Conservation (phyloP, 805 yeast species). For the Myxozyma kluyveri region DNA sequence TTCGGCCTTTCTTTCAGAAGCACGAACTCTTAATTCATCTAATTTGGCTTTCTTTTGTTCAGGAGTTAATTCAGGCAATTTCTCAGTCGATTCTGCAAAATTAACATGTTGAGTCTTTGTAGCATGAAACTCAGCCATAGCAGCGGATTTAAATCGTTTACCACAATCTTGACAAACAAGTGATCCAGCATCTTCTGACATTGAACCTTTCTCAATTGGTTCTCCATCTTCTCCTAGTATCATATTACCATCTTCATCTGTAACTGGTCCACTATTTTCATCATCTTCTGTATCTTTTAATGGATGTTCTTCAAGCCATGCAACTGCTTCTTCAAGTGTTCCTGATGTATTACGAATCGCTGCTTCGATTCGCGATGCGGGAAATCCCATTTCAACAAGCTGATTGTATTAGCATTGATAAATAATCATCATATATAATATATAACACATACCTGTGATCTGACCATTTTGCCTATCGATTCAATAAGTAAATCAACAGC, state of each 20-base stretch:
- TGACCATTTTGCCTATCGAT: too few species aligned
- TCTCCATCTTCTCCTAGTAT: slow-evolving; percentile 14
- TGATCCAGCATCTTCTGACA: slow-evolving; percentile 29
- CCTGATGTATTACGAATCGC: slow-evolving; percentile 31
- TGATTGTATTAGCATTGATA: too few species aligned
- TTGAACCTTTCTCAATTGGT: slow-evolving; percentile 22
- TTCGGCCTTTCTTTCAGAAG: slow-evolving; percentile 36
- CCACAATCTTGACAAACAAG: slow-evolving; percentile 29
- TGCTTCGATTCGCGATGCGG: slow-evolving; percentile 35
- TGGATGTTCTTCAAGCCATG: slow-evolving; percentile 38
- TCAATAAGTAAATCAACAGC: too few species aligned
- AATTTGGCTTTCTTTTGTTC: slow-evolving; percentile 37
- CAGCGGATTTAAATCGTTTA: slow-evolving; percentile 24
- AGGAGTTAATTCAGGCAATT: slow-evolving; percentile 31
- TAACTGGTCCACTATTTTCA: slow-evolving; percentile 21
- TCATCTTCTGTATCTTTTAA: slow-evolving; percentile 24
- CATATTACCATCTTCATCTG: slow-evolving; percentile 5
- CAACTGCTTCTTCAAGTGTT: slow-evolving; percentile 35
- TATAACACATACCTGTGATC: too few species aligned
- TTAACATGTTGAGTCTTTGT: slow-evolving; percentile 24
- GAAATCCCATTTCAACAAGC: slow-evolving; percentile 38
- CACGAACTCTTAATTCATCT: slow-evolving; percentile 35
- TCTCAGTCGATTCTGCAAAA: slow-evolving; percentile 28
- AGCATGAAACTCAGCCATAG: slow-evolving; percentile 28
- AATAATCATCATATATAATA: too few species aligned